These are phyloP conservation scores for Ambrosia artemisiifolia DNA, from an alignment of 129 eudicot genomes.

Conservation along the genomic window DNA sequence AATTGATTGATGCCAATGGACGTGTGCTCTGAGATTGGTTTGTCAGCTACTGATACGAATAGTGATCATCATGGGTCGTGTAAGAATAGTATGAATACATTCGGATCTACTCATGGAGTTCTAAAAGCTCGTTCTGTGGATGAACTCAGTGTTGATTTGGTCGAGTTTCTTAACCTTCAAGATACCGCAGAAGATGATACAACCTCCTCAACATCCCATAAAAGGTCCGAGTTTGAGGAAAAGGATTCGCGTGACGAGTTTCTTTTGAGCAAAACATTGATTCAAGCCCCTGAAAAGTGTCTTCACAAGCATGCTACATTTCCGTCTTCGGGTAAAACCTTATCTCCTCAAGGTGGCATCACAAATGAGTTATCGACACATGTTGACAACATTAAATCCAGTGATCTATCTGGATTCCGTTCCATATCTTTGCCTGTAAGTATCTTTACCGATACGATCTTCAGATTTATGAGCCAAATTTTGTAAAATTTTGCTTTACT, in stretches of 20 bases:
- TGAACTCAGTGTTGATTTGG: slow-evolving; percentile 42
- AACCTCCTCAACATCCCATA: slow-evolving; percentile 17
- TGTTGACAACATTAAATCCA: slow-evolving; percentile 26
- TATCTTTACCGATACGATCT: not conserved
- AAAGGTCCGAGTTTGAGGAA: slow-evolving; percentile 17
- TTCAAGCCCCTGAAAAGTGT: slow-evolving; percentile 32
- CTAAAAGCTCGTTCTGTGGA: slow-evolving; percentile 28
- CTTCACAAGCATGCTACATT: slow-evolving; percentile 54
- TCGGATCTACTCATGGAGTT: slow-evolving; percentile 16
- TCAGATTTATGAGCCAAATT: not conserved
- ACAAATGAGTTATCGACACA: slow-evolving; percentile 20
- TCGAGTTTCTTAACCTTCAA: slow-evolving; percentile 40
- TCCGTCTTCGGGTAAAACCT: slow-evolving; percentile 31
- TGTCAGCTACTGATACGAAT: slow-evolving; percentile 35
- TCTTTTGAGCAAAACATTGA: slow-evolving; percentile 8
- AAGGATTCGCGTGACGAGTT: slow-evolving; percentile 25
- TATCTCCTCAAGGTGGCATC: slow-evolving; percentile 22
- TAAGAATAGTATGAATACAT: slow-evolving; percentile 25
- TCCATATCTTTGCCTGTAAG: slow-evolving; percentile 78
- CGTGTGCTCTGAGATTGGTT: slow-evolving; percentile 32
- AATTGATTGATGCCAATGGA: slow-evolving; percentile 48
- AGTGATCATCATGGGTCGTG: slow-evolving; percentile 27
- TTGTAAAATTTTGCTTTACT: not conserved
- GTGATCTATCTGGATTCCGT: slow-evolving; percentile 23
- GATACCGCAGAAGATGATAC: slow-evolving; percentile 22